Base-by-base conservation (phyloP, 108 stramenopile genomes). In the Thalassiosira profunda region DNA sequence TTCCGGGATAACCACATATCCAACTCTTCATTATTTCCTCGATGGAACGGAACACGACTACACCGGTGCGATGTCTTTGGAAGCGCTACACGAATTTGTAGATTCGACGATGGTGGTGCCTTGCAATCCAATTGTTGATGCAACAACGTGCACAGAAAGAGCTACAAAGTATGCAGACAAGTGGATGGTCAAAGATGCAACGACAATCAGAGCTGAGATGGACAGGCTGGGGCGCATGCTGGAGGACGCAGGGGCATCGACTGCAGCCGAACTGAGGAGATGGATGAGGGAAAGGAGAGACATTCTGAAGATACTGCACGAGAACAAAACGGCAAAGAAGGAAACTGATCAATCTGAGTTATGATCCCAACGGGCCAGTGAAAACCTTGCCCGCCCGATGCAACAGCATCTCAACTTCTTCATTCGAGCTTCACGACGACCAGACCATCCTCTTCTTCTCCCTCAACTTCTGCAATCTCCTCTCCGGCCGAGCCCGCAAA, bases 21-120 rank as follows among this genome's bases (percentile, higher is more conserved):
- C 84, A n/a, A 85, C 87, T 8, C 76, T 88, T 58, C 70, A 82
- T 24, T 77, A 83, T 28, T 88, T 62, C 28, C 15, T 76, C 9
- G 47, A 83, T 72, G 84, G 84, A 1, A 25, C 42, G 33, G 84
- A 79, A 29, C 35, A 88, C 43, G 48, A 65, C 34, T 88, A 88
- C 54, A 33, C 70, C 2, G 82, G 74, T 43, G 67, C 67, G 3
- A 48, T 48, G 30, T 60, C 56, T 0, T 81, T 83, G 54, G 81
- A 83, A 21, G 74, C 69, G 25, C 43, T 88, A 76, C 49, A 54
- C 47, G 52, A 66, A n/a, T 88, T 80, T 80, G 76, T 83, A 6
- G 67, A 82, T 44, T 48, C 48, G 14, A 63, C 56, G 10, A 45
- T 88, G 37, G 74, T 63, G 9, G 20, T 51, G 17, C 63, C 62